A percentile compares a stretch with the other conserved stretches of the same genome.
Evolutionary conservation across 306 rosid species (phyloP).

Genomic region (Boehmeria nivea): DNA sequence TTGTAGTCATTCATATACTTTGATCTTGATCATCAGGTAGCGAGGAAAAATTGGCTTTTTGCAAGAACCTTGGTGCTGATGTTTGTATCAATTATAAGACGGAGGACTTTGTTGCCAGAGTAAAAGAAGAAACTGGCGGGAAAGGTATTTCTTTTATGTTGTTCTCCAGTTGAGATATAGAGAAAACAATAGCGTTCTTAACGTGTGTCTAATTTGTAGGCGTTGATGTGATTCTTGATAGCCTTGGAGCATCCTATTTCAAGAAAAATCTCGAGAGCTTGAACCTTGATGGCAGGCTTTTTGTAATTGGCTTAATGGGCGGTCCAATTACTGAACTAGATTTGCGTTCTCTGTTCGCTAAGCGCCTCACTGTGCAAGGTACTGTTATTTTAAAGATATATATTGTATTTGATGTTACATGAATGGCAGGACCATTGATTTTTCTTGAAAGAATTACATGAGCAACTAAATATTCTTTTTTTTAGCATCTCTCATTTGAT

Average conservation of each 20-base stretch:
- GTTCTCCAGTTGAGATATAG: no score
- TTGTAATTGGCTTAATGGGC: slow-evolving; percentile 64
- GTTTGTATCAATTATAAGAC: slow-evolving; percentile 87
- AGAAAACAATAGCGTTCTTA: no score
- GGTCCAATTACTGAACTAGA: slow-evolving; percentile 55
- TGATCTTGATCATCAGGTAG: slow-evolving; percentile 52
- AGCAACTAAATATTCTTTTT: no score
- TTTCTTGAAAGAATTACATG: no score
- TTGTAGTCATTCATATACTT: no score
- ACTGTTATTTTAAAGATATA: background rate
- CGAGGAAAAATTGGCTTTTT: slow-evolving; percentile 70
- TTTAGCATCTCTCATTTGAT: no score
- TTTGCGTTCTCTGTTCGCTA: slow-evolving; percentile 48
- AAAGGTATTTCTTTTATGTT: no score
- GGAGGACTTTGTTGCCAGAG: slow-evolving; percentile 74
- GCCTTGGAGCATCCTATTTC: slow-evolving; percentile 76
- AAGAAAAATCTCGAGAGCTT: slow-evolving; percentile 71
- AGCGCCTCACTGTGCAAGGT: slow-evolving; percentile 96
- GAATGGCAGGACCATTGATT: no score
- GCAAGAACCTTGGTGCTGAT: slow-evolving; percentile 82
- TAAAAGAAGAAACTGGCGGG: slow-evolving; percentile 88
- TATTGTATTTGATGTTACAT: no score
- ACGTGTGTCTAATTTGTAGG: no score
- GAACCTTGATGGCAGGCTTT: slow-evolving; percentile 81
- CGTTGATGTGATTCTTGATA: slow-evolving; percentile 90